A percentile compares a stretch with the other conserved stretches of the same genome.
phyloP scores from a whole-genome alignment of 1,139 yeast genomes.

The Candida glucosophila region DNA sequence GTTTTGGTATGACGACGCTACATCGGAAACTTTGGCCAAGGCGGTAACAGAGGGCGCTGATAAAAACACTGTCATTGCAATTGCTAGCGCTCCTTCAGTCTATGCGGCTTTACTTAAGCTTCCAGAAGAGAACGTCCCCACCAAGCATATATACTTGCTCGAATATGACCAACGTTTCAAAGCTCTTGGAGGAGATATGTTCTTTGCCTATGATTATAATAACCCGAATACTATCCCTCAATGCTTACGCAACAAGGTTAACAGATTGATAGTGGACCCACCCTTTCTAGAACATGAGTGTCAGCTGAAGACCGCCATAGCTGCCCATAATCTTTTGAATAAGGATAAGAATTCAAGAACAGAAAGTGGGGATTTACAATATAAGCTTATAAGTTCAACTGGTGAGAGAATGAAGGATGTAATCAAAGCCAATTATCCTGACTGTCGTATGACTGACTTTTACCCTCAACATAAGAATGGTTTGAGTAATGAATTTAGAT shows the following conservation, averaged over 20 bases:
- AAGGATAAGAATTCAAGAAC: conserved; percentile 29
- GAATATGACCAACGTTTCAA: conserved; percentile 75
- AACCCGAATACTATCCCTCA: conserved; percentile 57
- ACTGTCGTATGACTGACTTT: conserved; percentile 53
- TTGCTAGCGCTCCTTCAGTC: conserved; percentile 87
- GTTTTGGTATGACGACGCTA: conserved; percentile 75
- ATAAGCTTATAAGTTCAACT: conserved; percentile 63
- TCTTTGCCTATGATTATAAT: conserved; percentile 68
- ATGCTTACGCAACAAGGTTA: conserved; percentile 50
- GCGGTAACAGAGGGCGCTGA: conserved; percentile 74
- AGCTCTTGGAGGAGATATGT: conserved; percentile 54
- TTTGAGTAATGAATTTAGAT: conserved; percentile 77
- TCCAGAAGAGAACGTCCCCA: conserved; percentile 47
- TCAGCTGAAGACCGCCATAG: conserved; percentile 63
- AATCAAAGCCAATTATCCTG: conserved; percentile 56
- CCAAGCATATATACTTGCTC: conserved; percentile 60
- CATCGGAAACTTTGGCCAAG: conserved; percentile 59
- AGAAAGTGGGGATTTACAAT: conserved; percentile 30
- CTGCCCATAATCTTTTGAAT: conserved; percentile 55
- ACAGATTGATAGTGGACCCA: conserved; percentile 77
- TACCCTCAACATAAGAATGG: conserved; percentile 79
- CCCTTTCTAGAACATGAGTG: conserved; percentile 80
- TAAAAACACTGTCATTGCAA: conserved; percentile 56
- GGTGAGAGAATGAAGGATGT: conserved; percentile 78
- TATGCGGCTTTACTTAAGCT: conserved; percentile 68